These are phyloP conservation scores for Isabelozyma rhagii DNA, from an alignment of 805 yeast genomes.

Conservation along the genomic window DNA sequence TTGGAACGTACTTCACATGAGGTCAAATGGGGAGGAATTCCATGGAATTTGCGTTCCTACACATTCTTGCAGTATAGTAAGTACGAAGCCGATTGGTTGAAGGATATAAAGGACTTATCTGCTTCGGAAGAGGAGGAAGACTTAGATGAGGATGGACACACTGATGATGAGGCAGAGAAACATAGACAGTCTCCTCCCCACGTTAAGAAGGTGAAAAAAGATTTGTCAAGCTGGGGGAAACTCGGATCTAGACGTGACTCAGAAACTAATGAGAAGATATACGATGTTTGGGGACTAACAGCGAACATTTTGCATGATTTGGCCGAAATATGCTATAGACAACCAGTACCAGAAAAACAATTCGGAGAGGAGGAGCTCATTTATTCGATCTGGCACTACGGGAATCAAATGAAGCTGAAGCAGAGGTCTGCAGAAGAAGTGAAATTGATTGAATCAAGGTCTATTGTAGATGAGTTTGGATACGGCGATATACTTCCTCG, in stretches of 20 bases:
- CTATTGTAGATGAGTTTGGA: constrained; percentile 30
- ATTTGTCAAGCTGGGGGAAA: constrained; percentile 35
- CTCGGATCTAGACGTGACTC: constrained; percentile 36
- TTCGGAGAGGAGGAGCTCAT: constrained; percentile 69
- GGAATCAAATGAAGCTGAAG: constrained; percentile 50
- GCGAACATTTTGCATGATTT: constrained; percentile 76
- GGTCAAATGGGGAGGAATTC: constrained; percentile 69
- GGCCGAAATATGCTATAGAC: constrained; percentile 48
- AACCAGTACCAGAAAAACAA: constrained; percentile 9
- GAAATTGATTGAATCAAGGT: constrained; percentile 40
- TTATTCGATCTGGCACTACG: constrained; percentile 49
- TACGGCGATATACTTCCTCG: constrained; percentile 45
- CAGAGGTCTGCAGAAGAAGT: constrained; percentile 54
- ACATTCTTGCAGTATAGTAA: constrained; percentile 54
- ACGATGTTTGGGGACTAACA: constrained; percentile 81
- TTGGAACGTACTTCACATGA: constrained; percentile 28
- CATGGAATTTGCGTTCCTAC: constrained; percentile 62
- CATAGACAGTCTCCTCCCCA: constrained; percentile 2
- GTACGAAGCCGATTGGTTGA: constrained; percentile 62
- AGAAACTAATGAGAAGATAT: constrained; percentile 43
- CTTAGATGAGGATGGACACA: constrained; percentile 5
- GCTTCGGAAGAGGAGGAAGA: constrained; percentile 53
- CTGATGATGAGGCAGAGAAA: constrained; percentile 8
- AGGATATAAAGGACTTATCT: constrained; percentile 51
- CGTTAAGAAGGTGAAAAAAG: constrained; percentile 5